Evolutionary conservation across 768 basidiomycete species (phyloP), one percentile per base, ranked within the genome.

Genomic region (Phylloporus sp.): DNA sequence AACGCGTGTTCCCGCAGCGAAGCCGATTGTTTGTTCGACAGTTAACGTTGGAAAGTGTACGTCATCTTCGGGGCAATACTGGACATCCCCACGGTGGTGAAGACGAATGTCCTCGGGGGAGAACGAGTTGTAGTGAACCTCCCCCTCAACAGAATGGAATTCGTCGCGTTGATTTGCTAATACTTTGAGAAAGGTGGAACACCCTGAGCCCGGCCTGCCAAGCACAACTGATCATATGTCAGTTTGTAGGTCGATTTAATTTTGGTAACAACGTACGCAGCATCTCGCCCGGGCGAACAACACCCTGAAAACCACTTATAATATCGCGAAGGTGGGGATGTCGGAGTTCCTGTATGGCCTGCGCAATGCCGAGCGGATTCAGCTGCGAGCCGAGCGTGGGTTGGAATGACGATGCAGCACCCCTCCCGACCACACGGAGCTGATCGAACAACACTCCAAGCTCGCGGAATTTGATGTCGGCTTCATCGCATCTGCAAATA

Each of bases 171-270:
- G 82, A 63, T 94, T 93, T 16, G 92, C 78, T 45, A 95, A 78
- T 0, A 79, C 78, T 67, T 92, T 92, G 48, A 97, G 79, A 43
- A 97, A 75, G 0, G 93, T 91, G 26, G 80, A 84, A 65, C 92
- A 95, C 3, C 93, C 92, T 0, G 89, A 83, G 12, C 88, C 88
- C 1, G 92, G 92, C 27, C 90, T 78, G 22, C 92, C 92, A 22
- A 94, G 79, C 10, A 93, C 91, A 15, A 95, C 87, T 88, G 59
- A 6, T 50, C 18, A 15, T 4, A 9, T 6, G 8, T 61, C 10
- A 62, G 35, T 26, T 13, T 20, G 10, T 4, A 22, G 2, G 15
- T 18, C 18, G 0, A 1, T 45, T 27, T 23, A 41, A 26, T 24
- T 28, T 41, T 3, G 45, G 10, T 2, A 36, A 5, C 11, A 12